A percentile compares a stretch with the other conserved stretches of the same genome.
Conservation (phyloP, 73 alveolate species). For the Paramecium bursaria region DNA sequence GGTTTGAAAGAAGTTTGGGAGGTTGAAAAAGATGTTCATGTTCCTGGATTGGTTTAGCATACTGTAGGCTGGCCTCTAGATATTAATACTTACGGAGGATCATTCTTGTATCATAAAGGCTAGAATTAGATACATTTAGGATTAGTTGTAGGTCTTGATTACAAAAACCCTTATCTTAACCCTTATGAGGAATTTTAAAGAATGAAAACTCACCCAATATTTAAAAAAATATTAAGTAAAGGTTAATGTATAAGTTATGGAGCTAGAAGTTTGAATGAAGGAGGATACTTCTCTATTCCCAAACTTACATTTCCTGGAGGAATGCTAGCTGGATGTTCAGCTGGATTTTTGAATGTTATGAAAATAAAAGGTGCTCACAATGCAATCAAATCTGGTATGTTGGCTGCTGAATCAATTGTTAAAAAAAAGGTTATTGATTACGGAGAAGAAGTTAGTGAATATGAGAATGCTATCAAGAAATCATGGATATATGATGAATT, state of each 20-base stretch:
- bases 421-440: slow-evolving; percentile 65
- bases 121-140: slow-evolving; percentile 80
- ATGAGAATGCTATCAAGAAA: slow-evolving; percentile 55
- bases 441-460: slow-evolving; percentile 72
- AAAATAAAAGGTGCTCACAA: slow-evolving; percentile 95
- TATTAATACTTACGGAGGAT: slow-evolving; percentile 89
- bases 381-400: slow-evolving; percentile 93
- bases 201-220: slow-evolving; percentile 84
- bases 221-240: slow-evolving; percentile 73
- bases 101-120: slow-evolving; percentile 89
- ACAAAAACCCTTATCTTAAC: slow-evolving; percentile 89
- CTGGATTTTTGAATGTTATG: slow-evolving; percentile 94
- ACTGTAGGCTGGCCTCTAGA: slow-evolving; percentile 96
- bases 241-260: slow-evolving; percentile 96
- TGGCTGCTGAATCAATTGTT: slow-evolving; percentile 88
- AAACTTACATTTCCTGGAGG: slow-evolving; percentile 97
- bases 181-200: slow-evolving; percentile 85
- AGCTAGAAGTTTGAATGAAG: slow-evolving; percentile 92
- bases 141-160: slow-evolving; percentile 93
- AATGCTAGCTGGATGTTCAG: slow-evolving; percentile 93
- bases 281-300: slow-evolving; percentile 95
- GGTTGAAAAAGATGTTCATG: slow-evolving; percentile 70
- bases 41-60: slow-evolving; percentile 90
- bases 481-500: slow-evolving; percentile 76
- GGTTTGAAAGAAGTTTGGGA: slow-evolving; percentile 96